Evolutionary conservation across 805 yeast genomes (phyloP).

Genomic region (Kodamaea kakaduensis): DNA sequence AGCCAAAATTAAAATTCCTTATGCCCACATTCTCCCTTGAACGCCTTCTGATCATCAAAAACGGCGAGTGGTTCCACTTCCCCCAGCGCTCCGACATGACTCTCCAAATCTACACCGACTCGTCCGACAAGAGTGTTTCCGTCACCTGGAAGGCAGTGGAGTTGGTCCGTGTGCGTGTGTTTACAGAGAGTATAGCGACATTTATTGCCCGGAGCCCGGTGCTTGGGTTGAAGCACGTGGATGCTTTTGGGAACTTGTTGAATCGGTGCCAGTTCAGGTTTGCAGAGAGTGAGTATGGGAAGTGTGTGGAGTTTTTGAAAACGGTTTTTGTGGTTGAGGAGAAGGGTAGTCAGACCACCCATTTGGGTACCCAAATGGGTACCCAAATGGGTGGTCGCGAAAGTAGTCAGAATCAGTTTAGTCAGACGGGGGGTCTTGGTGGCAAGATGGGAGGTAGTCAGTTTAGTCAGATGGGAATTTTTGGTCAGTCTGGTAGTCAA

Average conservation of each 20-base stretch:
- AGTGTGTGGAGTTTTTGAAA: constrained; percentile 1
- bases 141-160: constrained; percentile 21
- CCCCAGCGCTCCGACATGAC: constrained; percentile 28
- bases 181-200: constrained; percentile 11
- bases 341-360: too few species aligned
- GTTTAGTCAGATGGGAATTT: too few species aligned
- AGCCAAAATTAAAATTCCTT: too few species aligned
- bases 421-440: too few species aligned
- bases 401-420: too few species aligned
- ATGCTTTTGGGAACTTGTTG: constrained; percentile 16
- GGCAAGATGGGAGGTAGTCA: too few species aligned
- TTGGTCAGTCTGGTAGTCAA: too few species aligned
- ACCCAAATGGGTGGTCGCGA: background rate
- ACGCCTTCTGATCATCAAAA: constrained; percentile 8
- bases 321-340: too few species aligned
- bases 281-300: background rate
- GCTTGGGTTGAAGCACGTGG: constrained; percentile 25
- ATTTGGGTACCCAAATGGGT: too few species aligned
- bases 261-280: constrained; percentile 29
- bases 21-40: constrained; percentile 8
- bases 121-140: constrained; percentile 4
- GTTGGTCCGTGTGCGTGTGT: constrained; percentile 11
- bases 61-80: constrained; percentile 24
- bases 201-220: constrained; percentile 24
- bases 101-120: constrained; percentile 12